These are phyloP conservation scores for Fraxinus americana DNA, from an alignment of 257 asterid species.

Conservation along the genomic window DNA sequence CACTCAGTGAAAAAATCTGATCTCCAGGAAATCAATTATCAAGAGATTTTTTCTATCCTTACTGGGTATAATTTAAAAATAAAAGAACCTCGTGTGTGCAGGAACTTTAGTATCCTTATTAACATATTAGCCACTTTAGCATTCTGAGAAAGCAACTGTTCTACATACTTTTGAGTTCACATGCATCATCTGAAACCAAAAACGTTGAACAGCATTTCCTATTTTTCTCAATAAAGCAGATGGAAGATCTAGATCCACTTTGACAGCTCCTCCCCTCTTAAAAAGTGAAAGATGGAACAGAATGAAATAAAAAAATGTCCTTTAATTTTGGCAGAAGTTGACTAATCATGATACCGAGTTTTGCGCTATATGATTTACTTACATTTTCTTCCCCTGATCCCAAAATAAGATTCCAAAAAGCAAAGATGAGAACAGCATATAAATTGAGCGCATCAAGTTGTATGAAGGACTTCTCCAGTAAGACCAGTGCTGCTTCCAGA, in stretches of 20 bases:
- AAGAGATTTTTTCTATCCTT: neutral
- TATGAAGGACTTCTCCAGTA: conserved; percentile 34
- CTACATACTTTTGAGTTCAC: neutral
- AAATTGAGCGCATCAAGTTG: conserved; percentile 26
- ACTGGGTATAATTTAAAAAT: neutral
- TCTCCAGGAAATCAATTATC: neutral
- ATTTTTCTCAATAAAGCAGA: neutral
- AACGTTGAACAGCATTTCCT: neutral
- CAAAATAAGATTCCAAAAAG: conserved; percentile 22
- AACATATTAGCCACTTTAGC: neutral
- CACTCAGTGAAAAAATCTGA: neutral
- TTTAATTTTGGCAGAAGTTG: conserved; percentile 1
- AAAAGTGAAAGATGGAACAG: neutral
- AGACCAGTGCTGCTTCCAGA: conserved; percentile 35
- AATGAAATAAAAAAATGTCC: neutral
- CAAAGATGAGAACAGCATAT: conserved; percentile 21
- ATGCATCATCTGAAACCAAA: neutral
- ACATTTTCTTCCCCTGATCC: conserved; percentile 32
- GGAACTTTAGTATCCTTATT: neutral
- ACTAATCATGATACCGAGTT: neutral
- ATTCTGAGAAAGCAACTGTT: neutral
- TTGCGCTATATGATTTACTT: conserved; percentile 7
- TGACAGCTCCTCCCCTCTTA: neutral
- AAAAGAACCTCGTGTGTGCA: neutral
- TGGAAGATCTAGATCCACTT: neutral